Evolutionary conservation across 139 green algal genomes (phyloP).

Genomic region (Closterium sp.): DNA sequence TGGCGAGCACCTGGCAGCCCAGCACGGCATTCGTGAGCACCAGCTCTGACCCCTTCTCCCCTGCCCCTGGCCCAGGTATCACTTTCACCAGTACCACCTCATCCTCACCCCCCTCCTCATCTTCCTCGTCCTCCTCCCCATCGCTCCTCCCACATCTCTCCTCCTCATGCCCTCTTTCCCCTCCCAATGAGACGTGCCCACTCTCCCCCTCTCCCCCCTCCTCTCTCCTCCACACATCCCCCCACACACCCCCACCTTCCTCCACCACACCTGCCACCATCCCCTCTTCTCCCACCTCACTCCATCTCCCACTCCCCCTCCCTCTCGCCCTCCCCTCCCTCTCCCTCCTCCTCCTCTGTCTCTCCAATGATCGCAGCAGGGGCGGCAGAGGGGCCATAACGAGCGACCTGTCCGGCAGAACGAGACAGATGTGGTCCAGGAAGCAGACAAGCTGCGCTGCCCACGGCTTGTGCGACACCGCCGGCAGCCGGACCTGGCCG

Average conservation of each 20-base stretch:
- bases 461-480: slow-evolving; percentile 21
- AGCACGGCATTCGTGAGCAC: no score
- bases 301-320: not conserved
- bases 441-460: slow-evolving; percentile 29
- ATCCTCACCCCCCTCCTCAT: not conserved
- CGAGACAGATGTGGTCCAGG: slow-evolving; percentile 14
- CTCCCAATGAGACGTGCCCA: no score
- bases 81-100: no score
- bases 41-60: no score
- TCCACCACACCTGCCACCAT: not conserved
- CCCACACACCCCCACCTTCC: not conserved
- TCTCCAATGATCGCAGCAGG: not conserved
- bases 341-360: not conserved
- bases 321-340: not conserved
- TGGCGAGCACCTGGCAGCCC: no score
- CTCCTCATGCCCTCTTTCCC: no score
- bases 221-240: not conserved
- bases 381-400: slow-evolving; percentile 1
- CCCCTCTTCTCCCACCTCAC: not conserved
- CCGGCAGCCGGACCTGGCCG: slow-evolving; percentile 2
- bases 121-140: not conserved
- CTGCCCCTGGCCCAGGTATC: no score
- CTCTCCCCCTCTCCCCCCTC: not conserved
- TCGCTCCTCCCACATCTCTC: not conserved
- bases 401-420: slow-evolving; percentile 13